These are phyloP conservation scores for Neurospora terricola DNA, from an alignment of 495 filamentous ascomycete genomes.

Conservation along the genomic window DNA sequence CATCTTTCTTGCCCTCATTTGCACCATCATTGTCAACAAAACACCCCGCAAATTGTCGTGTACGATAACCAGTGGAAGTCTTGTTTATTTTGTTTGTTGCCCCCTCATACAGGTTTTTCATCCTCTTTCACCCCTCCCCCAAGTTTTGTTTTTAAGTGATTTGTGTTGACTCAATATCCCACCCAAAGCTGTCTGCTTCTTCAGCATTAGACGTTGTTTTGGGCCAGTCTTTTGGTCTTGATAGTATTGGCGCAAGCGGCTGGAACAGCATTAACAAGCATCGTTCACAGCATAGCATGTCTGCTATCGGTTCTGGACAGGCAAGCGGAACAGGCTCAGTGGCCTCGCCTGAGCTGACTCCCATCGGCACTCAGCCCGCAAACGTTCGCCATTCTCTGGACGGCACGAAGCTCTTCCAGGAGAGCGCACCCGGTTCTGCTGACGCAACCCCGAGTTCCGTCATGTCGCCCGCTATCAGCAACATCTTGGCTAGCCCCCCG, in stretches of 20 bases:
- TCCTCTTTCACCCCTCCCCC: not conserved
- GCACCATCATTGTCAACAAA: not conserved
- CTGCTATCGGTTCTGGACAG: slow-evolving; percentile 44
- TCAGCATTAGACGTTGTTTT: slow-evolving; percentile 74
- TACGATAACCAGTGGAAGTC: not conserved
- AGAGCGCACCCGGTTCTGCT: slow-evolving; percentile 13
- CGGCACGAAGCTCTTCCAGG: slow-evolving; percentile 23
- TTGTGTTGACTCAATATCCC: slow-evolving; percentile 7
- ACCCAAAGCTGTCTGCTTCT: slow-evolving; percentile 59
- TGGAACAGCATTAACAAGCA: slow-evolving; percentile 65
- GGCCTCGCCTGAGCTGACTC: slow-evolving; percentile 26
- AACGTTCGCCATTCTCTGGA: slow-evolving; percentile 47
- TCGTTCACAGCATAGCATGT: slow-evolving; percentile 74
- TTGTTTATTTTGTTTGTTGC: not conserved
- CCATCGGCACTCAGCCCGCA: slow-evolving; percentile 34
- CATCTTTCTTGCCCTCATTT: not conserved
- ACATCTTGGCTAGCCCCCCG: slow-evolving; percentile 44
- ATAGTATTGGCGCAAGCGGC: slow-evolving; percentile 39
- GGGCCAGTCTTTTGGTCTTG: slow-evolving; percentile 55
- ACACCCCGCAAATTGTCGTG: not conserved
- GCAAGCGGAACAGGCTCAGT: slow-evolving; percentile 22
- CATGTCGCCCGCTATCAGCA: slow-evolving; percentile 28
- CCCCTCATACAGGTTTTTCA: not conserved
- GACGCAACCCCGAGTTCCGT: slow-evolving; percentile 16
- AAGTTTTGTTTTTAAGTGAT: slow-evolving; percentile 1